Conservation (phyloP, 352 stramenopile species). For the Pythium dissotocum region DNA sequence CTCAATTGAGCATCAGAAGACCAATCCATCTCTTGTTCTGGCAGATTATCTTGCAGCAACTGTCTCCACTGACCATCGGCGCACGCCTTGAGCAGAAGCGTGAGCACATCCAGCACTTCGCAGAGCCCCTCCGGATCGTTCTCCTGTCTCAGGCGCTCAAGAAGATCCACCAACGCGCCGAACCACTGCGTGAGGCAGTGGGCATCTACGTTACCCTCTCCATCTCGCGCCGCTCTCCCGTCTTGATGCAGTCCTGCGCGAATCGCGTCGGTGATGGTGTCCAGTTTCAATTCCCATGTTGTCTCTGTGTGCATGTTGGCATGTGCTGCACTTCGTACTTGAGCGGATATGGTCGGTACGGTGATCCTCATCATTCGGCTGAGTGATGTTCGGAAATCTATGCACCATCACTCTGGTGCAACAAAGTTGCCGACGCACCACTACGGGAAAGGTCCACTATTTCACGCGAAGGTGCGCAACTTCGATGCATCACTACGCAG, state of each 20-base stretch:
- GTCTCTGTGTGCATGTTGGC: slow-evolving; percentile 2
- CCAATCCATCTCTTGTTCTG: neutral
- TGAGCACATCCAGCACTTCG: slow-evolving; percentile 20
- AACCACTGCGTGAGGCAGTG: neutral
- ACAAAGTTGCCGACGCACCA: slow-evolving; percentile 11
- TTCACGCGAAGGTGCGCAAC: neutral
- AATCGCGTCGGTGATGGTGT: slow-evolving; percentile 15
- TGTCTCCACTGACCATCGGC: slow-evolving; percentile 9
- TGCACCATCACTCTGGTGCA: slow-evolving; percentile 26
- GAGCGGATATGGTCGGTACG: neutral
- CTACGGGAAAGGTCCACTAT: neutral
- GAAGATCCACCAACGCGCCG: slow-evolving; percentile 3
- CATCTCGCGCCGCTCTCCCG: neutral
- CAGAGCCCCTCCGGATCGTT: slow-evolving; percentile 10
- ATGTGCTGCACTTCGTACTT: slow-evolving; percentile 12
- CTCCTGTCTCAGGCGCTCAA: neutral
- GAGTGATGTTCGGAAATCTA: slow-evolving; percentile 17
- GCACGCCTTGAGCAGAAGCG: slow-evolving; percentile 11
- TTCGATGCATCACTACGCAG: neutral
- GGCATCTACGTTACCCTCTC: neutral
- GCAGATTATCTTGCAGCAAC: neutral
- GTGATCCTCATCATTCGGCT: slow-evolving; percentile 10
- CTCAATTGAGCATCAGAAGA: neutral
- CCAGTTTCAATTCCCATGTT: slow-evolving; percentile 12
- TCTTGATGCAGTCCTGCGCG: neutral